A percentile compares a stretch with the other conserved stretches of the same genome.
Conservation (phyloP, 2,329 filamentous ascomycete genomes). For the Colletotrichum aenigma region DNA sequence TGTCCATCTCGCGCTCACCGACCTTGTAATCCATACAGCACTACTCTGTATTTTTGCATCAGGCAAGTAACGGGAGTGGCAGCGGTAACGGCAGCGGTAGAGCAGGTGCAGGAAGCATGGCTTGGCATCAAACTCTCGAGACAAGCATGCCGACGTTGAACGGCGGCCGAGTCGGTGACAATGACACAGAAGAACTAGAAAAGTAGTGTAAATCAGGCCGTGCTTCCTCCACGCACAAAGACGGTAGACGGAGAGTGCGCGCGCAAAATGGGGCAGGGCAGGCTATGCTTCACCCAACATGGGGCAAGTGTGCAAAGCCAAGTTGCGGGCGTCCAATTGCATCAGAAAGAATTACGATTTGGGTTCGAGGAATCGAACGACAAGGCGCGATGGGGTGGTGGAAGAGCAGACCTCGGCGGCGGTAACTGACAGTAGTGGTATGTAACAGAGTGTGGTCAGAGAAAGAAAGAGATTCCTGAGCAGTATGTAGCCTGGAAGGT, state of each 20-base stretch:
- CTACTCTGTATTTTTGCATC: background rate
- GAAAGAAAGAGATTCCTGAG: background rate
- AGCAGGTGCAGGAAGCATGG: background rate
- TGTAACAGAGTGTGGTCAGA: background rate
- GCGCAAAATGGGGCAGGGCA: background rate
- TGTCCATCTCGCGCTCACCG: background rate
- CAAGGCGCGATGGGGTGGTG: background rate
- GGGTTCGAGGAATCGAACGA: background rate
- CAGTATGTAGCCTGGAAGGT: background rate
- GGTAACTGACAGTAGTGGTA: background rate
- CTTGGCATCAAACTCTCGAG: background rate
- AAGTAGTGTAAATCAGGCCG: background rate
- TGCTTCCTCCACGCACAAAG: background rate
- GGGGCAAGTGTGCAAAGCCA: background rate
- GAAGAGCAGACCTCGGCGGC: background rate
- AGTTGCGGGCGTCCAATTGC: background rate
- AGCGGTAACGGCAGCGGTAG: background rate
- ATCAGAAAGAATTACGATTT: background rate
- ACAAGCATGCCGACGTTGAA: background rate
- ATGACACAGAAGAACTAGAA: constrained; percentile 4
- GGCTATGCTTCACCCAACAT: background rate
- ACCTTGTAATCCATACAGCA: background rate
- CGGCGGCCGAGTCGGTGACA: background rate
- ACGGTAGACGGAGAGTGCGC: background rate
- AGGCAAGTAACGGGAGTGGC: background rate